Conservation (phyloP, 75 land plant species). For the Pseudotsuga menziesii region DNA sequence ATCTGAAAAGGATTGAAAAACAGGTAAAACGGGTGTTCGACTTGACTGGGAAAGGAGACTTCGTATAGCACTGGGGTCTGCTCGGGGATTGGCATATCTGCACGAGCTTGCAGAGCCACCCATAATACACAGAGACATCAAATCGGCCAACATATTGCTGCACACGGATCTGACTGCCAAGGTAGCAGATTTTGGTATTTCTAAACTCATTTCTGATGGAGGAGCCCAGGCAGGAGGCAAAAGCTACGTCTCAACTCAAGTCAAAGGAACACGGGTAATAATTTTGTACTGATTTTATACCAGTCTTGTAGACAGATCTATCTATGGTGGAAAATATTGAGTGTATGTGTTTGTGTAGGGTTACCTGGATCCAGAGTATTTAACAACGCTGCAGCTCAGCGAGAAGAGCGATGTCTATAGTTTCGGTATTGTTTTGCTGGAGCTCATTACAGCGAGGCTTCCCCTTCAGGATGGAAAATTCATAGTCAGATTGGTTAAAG, state of each 20-base stretch:
- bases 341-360: slow-evolving; percentile 44
- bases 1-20: background rate
- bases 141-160: slow-evolving; percentile 33
- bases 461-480: slow-evolving; percentile 64
- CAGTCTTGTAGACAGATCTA: background rate
- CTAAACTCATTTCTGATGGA: slow-evolving; percentile 11
- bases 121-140: slow-evolving; percentile 41
- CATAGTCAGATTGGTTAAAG: slow-evolving; percentile 51
- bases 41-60: slow-evolving; percentile 29
- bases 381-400: slow-evolving; percentile 69
- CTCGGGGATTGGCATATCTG: slow-evolving; percentile 30
- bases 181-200: slow-evolving; percentile 37
- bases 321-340: background rate
- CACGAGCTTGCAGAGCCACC: slow-evolving; percentile 34
- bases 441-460: slow-evolving; percentile 56
- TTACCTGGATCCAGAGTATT: slow-evolving; percentile 79
- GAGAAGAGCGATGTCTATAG: slow-evolving; percentile 90
- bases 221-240: slow-evolving; percentile 5
- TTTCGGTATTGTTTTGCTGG: slow-evolving; percentile 82
- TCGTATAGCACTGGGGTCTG: slow-evolving; percentile 27
- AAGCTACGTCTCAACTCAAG: slow-evolving; percentile 17
- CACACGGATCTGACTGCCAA: slow-evolving; percentile 26
- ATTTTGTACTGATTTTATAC: background rate
- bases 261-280: slow-evolving; percentile 36
- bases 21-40: slow-evolving; percentile 10